Base-by-base conservation (phyloP, 306 rosid species). In the Hippophae rhamnoides region DNA sequence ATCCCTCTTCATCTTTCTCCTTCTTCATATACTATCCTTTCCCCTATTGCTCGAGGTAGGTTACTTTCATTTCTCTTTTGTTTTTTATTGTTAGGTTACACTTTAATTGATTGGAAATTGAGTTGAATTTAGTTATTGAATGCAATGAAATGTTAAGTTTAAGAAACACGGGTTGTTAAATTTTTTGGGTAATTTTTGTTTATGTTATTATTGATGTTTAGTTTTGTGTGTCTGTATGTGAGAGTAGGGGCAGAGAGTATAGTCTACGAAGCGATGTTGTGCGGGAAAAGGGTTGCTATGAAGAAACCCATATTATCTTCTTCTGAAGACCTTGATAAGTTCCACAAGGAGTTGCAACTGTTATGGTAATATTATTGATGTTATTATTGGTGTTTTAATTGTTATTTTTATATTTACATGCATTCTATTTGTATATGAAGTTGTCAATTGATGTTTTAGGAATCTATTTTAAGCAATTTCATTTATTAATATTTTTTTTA, bases 1-100 rank as follows among this genome's bases (percentile, higher is more conserved):
- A 85, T 92, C 54, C 96, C 98, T 65, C 86, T 92, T 1, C 96
- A 87, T 71, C 89, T 87, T 49, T 84, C 76, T 54, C 82, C 95
- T 56, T 81, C 98, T 63, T 79, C 89, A 46, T 90, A 66, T 18
- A 14, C 81, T 70, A 79, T 90, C 12, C 75, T 82, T 73, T 83
- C 85, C 13, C 92, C 89, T 18, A 78, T 90, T 73, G 96, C 96
- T 68, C 76, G 82, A 78, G 98, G 97, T 82, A 71, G 65, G 23
- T 43, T 12, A 23, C 3, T 7, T 10, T 25, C 66, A 41, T 13
- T 5, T 1, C 57, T n/a, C 45, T 9, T 26, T 26, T 27, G 2
- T 38, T 7, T 5, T 3, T 57, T 48, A 12, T 52, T 54, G 0
- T 25, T 38, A 50, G 57, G 49, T 27, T 7, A 26, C 14, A 6